Percentiles rank a stretch among this genome's conserved stretches.
Conservation (phyloP, 805 yeast genomes). For the Pichia exigua region DNA sequence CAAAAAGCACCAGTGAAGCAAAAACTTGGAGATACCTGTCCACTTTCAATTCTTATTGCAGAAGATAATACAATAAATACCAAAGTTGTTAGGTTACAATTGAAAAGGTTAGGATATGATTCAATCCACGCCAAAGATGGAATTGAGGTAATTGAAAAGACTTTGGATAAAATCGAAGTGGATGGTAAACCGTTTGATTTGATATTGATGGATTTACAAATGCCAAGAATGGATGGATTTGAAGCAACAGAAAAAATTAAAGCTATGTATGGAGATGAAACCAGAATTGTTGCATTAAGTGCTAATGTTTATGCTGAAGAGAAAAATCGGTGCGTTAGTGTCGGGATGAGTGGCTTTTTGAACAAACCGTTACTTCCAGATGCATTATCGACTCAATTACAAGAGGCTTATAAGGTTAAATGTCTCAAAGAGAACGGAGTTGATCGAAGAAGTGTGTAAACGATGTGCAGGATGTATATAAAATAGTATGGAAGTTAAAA, state of each 20-base stretch:
- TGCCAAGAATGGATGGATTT: conserved; percentile 40
- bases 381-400: conserved; percentile 33
- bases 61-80: conserved; percentile 48
- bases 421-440: not conserved
- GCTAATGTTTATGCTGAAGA: conserved; percentile 52
- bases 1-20: not conserved
- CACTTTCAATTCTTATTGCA: conserved; percentile 43
- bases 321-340: conserved; percentile 35
- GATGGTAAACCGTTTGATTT: conserved; percentile 37
- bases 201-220: conserved; percentile 46
- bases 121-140: conserved; percentile 50
- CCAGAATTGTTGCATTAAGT: conserved; percentile 38
- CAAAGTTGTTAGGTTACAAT: conserved; percentile 41
- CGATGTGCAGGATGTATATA: not conserved
- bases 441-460: not conserved
- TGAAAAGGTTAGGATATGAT: conserved; percentile 40
- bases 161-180: conserved; percentile 18
- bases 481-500: not conserved
- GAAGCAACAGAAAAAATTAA: conserved; percentile 36
- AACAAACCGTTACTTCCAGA: conserved; percentile 47
- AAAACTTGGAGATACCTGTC: conserved; percentile 31
- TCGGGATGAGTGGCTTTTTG: conserved; percentile 47
- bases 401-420: conserved; percentile 6
- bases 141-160: conserved; percentile 34
- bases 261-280: conserved; percentile 23